These are phyloP conservation scores for Coprinopsis marcescibilis DNA, from an alignment of 768 basidiomycete genomes.

Conservation along the genomic window DNA sequence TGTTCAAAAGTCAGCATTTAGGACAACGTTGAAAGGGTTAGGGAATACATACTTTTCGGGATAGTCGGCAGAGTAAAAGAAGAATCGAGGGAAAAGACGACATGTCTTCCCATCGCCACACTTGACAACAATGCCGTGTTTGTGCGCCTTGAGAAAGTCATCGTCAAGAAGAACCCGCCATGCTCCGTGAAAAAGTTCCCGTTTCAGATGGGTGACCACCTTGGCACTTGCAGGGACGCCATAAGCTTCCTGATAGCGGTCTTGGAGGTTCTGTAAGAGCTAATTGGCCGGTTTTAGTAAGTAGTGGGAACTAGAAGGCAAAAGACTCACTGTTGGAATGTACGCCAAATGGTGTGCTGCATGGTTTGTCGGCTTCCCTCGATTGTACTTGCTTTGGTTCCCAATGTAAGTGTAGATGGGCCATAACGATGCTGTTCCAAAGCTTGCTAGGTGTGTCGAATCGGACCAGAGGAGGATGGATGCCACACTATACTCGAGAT, in stretches of 20 bases:
- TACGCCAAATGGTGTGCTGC: conserved; percentile 34
- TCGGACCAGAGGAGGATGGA: conserved; percentile 27
- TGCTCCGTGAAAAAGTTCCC: conserved; percentile 23
- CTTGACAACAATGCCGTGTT: conserved; percentile 24
- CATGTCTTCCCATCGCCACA: conserved; percentile 26
- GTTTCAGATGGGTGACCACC: conserved; percentile 3
- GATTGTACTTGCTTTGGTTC: conserved; percentile 32
- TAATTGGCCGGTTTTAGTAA: neutral
- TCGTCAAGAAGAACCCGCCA: conserved; percentile 27
- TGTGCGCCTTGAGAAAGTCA: conserved; percentile 27
- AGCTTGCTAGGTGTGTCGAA: conserved; percentile 26
- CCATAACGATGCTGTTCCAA: conserved; percentile 28
- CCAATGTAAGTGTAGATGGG: conserved; percentile 29
- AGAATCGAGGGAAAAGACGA: conserved; percentile 26
- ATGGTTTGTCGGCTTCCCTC: conserved; percentile 17
- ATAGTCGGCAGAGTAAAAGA: conserved; percentile 34
- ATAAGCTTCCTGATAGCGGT: conserved; percentile 2
- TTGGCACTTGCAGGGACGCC: neutral
- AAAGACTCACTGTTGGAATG: conserved; percentile 27
- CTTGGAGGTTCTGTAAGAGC: conserved; percentile 3
- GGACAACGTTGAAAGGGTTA: conserved; percentile 1
- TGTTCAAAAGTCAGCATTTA: conserved; percentile 1
- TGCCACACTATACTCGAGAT: conserved; percentile 16
- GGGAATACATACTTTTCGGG: conserved; percentile 31
- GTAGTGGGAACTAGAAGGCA: conserved; percentile 17